Evolutionary conservation across 805 yeast species (phyloP).

Genomic region (Hanseniaspora jakobsenii): DNA sequence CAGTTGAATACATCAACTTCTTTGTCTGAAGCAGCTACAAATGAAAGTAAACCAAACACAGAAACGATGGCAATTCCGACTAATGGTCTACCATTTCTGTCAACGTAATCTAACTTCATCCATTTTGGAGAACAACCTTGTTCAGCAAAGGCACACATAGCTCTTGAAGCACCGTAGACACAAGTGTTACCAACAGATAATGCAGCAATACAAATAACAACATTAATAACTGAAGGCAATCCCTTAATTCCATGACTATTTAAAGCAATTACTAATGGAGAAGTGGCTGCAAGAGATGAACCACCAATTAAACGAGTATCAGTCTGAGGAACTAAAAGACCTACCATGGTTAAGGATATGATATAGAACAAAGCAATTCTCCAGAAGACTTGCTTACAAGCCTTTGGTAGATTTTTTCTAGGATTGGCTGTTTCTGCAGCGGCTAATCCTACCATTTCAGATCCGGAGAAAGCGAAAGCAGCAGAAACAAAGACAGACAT

Average conservation of each 20-base stretch:
- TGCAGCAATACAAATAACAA: conserved; percentile 52
- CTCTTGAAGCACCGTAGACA: conserved; percentile 57
- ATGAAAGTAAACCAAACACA: conserved; percentile 45
- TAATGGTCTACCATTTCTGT: conserved; percentile 56
- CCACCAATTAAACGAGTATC: conserved; percentile 37
- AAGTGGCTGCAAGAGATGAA: conserved; percentile 47
- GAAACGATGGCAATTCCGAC: conserved; percentile 42
- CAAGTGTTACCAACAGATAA: conserved; percentile 62
- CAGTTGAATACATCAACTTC: conserved; percentile 49
- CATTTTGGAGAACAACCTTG: conserved; percentile 47
- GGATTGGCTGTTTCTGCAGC: conserved; percentile 40
- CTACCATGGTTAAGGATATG: conserved; percentile 34
- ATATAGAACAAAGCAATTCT: conserved; percentile 40
- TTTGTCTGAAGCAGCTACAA: conserved; percentile 42
- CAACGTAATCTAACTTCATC: conserved; percentile 45
- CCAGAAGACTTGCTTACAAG: conserved; percentile 47
- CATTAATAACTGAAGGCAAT: conserved; percentile 54
- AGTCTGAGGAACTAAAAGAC: conserved; percentile 37
- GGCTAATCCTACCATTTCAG: conserved; percentile 42
- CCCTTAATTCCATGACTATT: conserved; percentile 50
- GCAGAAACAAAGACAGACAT: conserved; percentile 45
- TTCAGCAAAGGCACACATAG: conserved; percentile 49
- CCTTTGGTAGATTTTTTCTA: conserved; percentile 37
- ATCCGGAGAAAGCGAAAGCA: conserved; percentile 43
- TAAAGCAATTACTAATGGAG: conserved; percentile 70